Percentiles rank a stretch among this genome's conserved stretches.
phyloP scores from a whole-genome alignment of 2,329 filamentous ascomycete genomes.

The Diaporthe sp. region DNA sequence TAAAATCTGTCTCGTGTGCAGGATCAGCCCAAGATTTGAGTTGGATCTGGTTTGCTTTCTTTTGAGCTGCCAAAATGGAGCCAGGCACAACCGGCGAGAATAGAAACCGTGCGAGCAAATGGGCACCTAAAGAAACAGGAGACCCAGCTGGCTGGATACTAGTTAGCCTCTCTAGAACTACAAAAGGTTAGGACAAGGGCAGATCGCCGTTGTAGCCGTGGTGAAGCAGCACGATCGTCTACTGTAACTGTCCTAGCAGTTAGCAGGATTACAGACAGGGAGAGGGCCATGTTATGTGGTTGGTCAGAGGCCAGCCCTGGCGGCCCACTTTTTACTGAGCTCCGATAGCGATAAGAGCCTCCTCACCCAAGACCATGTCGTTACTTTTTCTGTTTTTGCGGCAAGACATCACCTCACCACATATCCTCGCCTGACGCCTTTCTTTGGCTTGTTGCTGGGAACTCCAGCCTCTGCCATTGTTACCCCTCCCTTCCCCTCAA shows the following conservation, averaged over 20 bases:
- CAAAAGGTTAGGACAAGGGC: neutral
- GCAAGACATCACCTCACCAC: neutral
- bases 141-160: neutral
- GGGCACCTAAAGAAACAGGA: neutral
- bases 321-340: neutral
- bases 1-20: neutral
- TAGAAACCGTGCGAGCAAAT: too few relatives aligned
- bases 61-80: neutral
- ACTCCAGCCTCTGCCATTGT: neutral
- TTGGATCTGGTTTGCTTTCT: neutral
- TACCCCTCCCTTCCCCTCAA: neutral
- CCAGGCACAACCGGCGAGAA: neutral
- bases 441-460: conserved; percentile 1
- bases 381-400: neutral
- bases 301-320: neutral
- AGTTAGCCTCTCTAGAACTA: neutral
- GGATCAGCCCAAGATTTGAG: conserved; percentile 14
- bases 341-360: conserved; percentile 28
- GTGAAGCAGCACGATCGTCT: neutral
- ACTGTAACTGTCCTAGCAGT: too few relatives aligned
- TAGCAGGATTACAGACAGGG: neutral
- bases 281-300: conserved; percentile 19
- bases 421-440: neutral
- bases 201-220: conserved; percentile 3
- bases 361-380: neutral